These are phyloP conservation scores for Durotheca rogersii DNA, from an alignment of 495 filamentous ascomycete species.

Conservation along the genomic window DNA sequence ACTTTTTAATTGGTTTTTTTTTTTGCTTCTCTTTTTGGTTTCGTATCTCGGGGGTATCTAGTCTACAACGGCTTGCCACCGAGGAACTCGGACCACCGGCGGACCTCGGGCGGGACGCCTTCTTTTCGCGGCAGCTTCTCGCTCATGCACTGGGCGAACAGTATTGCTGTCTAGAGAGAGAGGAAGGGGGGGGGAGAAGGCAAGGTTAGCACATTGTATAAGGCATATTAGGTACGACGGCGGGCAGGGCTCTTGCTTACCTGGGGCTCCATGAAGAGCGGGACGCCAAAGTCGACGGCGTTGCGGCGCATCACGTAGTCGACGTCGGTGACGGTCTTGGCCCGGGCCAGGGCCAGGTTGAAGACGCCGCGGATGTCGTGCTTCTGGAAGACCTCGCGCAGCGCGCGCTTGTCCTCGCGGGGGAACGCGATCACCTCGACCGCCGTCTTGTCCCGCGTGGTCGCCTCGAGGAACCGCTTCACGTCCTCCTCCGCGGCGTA, in stretches of 20 bases:
- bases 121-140: conserved; percentile 84
- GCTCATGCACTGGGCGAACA: conserved; percentile 95
- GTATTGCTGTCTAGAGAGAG: conserved; percentile 73
- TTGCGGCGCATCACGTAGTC: conserved; percentile 99
- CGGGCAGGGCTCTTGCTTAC: too few relatives aligned
- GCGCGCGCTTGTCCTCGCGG: conserved; percentile 89
- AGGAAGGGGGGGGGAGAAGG: too few relatives aligned
- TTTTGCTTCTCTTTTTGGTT: too few relatives aligned
- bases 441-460: conserved; percentile 60
- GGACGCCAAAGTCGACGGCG: conserved; percentile 96
- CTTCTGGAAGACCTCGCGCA: conserved; percentile 95
- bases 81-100: conserved; percentile 91
- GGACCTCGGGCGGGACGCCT: conserved; percentile 85
- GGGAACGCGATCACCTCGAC: conserved; percentile 97
- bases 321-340: conserved; percentile 81
- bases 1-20: too few relatives aligned
- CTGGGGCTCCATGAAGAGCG: conserved; percentile 98
- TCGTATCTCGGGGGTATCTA: conserved; percentile 8
- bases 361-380: conserved; percentile 95
- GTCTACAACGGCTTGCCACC: conserved; percentile 84
- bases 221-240: neutral
- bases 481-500: conserved; percentile 80
- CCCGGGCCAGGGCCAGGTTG: conserved; percentile 84
- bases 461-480: conserved; percentile 77
- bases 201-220: conserved; percentile 33